Evolutionary conservation across 1,139 yeast genomes (phyloP), one percentile per base, ranked within the genome.

Genomic region (Nakaseomyces kungkrabaensis): DNA sequence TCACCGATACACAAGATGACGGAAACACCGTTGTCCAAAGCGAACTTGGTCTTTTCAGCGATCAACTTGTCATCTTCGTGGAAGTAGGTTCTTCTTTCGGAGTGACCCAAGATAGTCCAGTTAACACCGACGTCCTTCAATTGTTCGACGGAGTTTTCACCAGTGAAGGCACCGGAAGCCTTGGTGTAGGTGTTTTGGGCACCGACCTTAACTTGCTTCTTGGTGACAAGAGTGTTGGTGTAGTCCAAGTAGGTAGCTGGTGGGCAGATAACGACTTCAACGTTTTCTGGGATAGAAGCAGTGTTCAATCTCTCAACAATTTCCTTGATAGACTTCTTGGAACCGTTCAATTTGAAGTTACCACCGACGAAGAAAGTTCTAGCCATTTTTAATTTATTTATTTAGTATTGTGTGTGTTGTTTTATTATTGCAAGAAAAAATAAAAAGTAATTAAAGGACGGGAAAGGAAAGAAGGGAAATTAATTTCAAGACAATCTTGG

Each of bases 301-400:
- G 73, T 69, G 79, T 90, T 92, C 68, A 92, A 79, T 74, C 81
- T 77, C 58, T 82, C 92, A 57, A 90, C 83, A 68, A 92, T 90
- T 62, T 79, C 72, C 72, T 82, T 79, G 71, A 92, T 85, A 66
- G 95, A 85, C 65, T 79, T 80, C 74, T 82, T 83, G 69, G 96
- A 76, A 70, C 99, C 98, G 80, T 92, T 94, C 89, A 94, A 85
- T 75, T 92, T 92, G 80, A 92, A 90, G 89, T 92, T 92, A 68
- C 97, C 98, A 65, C 97, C 98, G 66, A 85, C 90, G 70, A 92
- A 89, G 78, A 90, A 90, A 75, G 82, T 85, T 78, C 98, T 89
- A 71, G 95, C 81, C 96, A 66, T 66, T 63, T 57, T 62, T 50
- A 33, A 27, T 25, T n/a, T 41, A 17, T 41, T 25, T 11, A 17